phyloP scores from a whole-genome alignment of 208 protist species.

The Acanthamoeba lenticulata region DNA sequence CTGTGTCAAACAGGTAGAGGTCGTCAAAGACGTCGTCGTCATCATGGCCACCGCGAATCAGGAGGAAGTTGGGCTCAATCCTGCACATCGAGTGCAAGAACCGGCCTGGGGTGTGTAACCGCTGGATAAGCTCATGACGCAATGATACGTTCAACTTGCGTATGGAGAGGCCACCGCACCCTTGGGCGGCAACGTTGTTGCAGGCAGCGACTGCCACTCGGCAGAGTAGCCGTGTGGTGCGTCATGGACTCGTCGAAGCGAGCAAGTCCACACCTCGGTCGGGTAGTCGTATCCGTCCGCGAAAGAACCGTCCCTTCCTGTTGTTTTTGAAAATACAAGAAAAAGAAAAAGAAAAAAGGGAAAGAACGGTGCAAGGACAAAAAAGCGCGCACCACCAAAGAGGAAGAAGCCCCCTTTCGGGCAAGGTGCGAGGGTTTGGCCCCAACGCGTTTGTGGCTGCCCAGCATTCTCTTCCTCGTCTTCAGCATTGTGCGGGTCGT shows the following conservation, averaged over 20 bases:
- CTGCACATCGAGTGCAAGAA: not conserved
- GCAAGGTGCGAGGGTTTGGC: not conserved
- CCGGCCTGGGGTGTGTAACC: not conserved
- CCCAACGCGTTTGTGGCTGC: too few relatives aligned
- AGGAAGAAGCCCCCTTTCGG: too few relatives aligned
- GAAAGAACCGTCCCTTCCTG: not conserved
- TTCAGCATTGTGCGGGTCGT: too few relatives aligned
- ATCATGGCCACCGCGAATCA: not conserved
- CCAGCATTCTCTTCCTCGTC: too few relatives aligned
- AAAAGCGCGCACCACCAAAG: too few relatives aligned
- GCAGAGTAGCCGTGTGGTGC: not conserved
- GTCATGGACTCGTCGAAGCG: not conserved
- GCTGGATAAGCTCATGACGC: not conserved
- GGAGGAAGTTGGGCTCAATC: not conserved
- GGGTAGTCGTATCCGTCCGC: not conserved
- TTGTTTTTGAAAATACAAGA: not conserved
- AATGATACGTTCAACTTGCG: not conserved
- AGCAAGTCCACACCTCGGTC: not conserved
- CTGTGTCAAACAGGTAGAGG: not conserved
- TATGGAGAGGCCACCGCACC: not conserved
- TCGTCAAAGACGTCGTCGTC: constrained; percentile 11
- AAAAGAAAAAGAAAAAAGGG: not conserved
- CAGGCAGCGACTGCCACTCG: not conserved
- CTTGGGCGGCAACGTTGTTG: not conserved
- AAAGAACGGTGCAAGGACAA: not conserved